Evolutionary conservation across 208 protist genomes (phyloP), one percentile per base, ranked within the genome.

Genomic region (Trypanosoma avium): DNA sequence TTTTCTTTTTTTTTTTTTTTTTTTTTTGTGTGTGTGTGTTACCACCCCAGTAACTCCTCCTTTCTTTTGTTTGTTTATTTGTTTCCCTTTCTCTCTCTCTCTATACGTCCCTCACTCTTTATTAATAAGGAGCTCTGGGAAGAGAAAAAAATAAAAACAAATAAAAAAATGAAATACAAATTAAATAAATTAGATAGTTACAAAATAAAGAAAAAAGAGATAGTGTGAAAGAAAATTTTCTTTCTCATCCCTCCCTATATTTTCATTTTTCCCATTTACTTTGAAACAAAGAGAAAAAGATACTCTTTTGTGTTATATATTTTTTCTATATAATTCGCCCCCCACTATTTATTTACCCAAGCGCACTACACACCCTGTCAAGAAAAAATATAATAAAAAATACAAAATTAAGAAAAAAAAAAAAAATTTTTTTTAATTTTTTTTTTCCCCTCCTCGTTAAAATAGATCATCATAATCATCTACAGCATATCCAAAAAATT

Each of bases 381-480:
- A 27, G 10, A 36, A 38, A 3, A 43, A 58, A 1, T 17, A 45
- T 24, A 58, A 24, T 12, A 58, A 45, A 27, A 45, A 45, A 45
- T 17, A 58, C 8, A 45, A 3, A 45, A 30, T 45, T 33, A 15
- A 35, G 9, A 40, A 10, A 45, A 58, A 17, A 58, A 58, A 45
- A 8, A 58, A 15, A 45, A 21, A 13, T 45, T 15, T 27, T 50
- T 7, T 3, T 12, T 10, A 29, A 15, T 19, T 21, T 4, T 43
- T 42, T 45, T 13, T 24, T 30, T 29, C 13, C 13, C 15, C 9
- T 55, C n/a, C 10, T 3, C 29, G 15, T 76, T 81, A 96, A 67
- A 96, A 96, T 17, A 96, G 61, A 54, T 96, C 90, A 49, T 96
- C 90, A 69, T 96, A 96, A 73, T 96, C 90, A 57, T 96, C 90